Evolutionary conservation across 1,139 yeast genomes (phyloP).

Genomic region (Candida pseudocylindracea): DNA sequence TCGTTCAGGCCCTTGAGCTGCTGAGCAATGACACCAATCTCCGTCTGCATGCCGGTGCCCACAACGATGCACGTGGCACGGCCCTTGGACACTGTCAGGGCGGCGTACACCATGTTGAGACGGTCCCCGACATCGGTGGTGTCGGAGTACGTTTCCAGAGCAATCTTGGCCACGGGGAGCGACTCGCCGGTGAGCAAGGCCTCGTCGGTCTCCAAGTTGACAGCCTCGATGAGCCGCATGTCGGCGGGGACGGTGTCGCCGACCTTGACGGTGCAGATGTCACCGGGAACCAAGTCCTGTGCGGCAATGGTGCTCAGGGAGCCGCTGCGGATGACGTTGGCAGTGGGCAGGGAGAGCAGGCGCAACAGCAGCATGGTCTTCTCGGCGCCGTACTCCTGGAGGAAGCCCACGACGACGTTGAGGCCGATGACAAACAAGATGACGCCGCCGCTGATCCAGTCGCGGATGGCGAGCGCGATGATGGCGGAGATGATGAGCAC

Average conservation of each 20-base stretch:
- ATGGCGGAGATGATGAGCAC: slow-evolving; percentile 56
- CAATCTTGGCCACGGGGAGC: slow-evolving; percentile 43
- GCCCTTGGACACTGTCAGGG: slow-evolving; percentile 57
- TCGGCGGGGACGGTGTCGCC: slow-evolving; percentile 77
- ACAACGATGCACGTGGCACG: slow-evolving; percentile 51
- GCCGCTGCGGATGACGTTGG: slow-evolving; percentile 46
- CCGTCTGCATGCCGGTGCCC: slow-evolving; percentile 48
- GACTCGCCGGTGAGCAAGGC: slow-evolving; percentile 71
- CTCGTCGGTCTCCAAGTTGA: slow-evolving; percentile 64
- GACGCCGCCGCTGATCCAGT: slow-evolving; percentile 74
- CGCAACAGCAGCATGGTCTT: slow-evolving; percentile 62
- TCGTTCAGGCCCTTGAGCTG: slow-evolving; percentile 19
- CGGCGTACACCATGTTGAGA: slow-evolving; percentile 48
- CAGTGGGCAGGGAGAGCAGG: slow-evolving; percentile 51
- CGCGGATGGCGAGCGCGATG: slow-evolving; percentile 52
- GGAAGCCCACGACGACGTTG: slow-evolving; percentile 46
- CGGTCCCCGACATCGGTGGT: slow-evolving; percentile 48
- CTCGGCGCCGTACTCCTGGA: slow-evolving; percentile 56
- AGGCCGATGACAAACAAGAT: slow-evolving; percentile 47
- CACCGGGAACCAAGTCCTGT: slow-evolving; percentile 61
- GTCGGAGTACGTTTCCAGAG: slow-evolving; percentile 5
- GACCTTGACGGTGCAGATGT: slow-evolving; percentile 36
- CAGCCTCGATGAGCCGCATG: slow-evolving; percentile 31
- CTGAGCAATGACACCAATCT: slow-evolving; percentile 57
- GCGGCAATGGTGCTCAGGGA: slow-evolving; percentile 36